Conservation (phyloP, 2,329 filamentous ascomycete species). For the Microdochium trichocladiopsis region DNA sequence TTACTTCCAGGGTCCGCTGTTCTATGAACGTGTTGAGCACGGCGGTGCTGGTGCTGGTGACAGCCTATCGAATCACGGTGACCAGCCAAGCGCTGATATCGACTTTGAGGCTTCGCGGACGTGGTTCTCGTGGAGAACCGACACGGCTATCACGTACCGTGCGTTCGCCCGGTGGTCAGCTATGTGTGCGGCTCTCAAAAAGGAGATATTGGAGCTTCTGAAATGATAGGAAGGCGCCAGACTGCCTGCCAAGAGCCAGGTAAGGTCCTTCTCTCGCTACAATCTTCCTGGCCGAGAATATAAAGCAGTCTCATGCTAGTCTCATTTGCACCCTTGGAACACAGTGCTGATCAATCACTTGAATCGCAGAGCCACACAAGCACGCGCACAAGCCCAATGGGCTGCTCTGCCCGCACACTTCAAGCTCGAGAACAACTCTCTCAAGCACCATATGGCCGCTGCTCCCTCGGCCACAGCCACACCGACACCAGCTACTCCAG, state of each 20-base stretch:
- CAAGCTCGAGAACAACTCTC: slow-evolving; percentile 5
- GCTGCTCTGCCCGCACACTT: slow-evolving; percentile 15
- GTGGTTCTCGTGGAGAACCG: background rate
- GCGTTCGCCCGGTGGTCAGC: slow-evolving; percentile 21
- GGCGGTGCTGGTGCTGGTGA: too few species aligned
- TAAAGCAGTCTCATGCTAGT: too few species aligned
- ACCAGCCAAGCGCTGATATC: too few species aligned
- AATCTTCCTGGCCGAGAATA: background rate
- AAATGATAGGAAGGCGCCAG: slow-evolving; percentile 8
- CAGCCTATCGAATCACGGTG: too few species aligned
- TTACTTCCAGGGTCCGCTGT: slow-evolving; percentile 16
- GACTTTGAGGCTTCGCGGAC: too few species aligned
- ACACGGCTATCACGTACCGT: slow-evolving; percentile 3
- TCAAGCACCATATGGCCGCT: background rate
- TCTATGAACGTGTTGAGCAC: slow-evolving; percentile 5
- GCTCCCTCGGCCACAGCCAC: background rate
- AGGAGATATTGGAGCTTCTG: slow-evolving; percentile 22
- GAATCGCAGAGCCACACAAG: slow-evolving; percentile 6
- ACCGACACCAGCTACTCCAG: background rate
- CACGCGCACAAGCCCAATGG: slow-evolving; percentile 13
- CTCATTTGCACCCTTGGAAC: background rate
- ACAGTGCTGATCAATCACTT: too few species aligned
- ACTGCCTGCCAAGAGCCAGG: slow-evolving; percentile 1
- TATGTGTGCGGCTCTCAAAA: slow-evolving; percentile 20
- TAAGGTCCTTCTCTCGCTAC: background rate